phyloP scores from a whole-genome alignment of 371 early-diverging fungal species.

The Rhizomucor miehei region DNA sequence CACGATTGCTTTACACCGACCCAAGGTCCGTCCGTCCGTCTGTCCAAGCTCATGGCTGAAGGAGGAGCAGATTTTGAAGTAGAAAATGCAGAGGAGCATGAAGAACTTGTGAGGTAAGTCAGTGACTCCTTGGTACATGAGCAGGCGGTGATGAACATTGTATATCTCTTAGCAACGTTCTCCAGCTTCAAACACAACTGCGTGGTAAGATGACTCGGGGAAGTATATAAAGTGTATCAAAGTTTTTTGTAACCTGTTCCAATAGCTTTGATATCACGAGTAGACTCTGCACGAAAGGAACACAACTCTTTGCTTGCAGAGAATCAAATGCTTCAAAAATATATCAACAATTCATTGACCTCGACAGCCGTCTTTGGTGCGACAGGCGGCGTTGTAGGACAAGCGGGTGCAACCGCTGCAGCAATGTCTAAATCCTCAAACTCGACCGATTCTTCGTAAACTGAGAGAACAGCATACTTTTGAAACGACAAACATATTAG shows the following conservation, averaged over 20 bases:
- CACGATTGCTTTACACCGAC: too few species aligned
- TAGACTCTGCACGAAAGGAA: constrained; percentile 43
- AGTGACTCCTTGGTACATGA: neutral
- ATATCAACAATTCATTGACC: constrained; percentile 52
- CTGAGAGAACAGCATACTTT: too few species aligned
- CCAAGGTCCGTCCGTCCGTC: neutral
- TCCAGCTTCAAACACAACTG: constrained; percentile 39
- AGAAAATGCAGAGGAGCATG: neutral
- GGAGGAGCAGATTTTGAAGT: neutral
- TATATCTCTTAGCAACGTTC: constrained; percentile 25
- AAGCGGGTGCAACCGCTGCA: neutral
- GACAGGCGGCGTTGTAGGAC: constrained; percentile 17
- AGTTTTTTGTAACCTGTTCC: neutral
- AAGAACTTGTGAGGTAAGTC: neutral
- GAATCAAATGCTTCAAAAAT: constrained; percentile 52
- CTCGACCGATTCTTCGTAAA: neutral
- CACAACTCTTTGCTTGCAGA: constrained; percentile 48
- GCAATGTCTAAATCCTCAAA: constrained; percentile 1
- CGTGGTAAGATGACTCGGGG: constrained; percentile 24
- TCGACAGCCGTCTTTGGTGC: constrained; percentile 59
- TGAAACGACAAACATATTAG: too few species aligned
- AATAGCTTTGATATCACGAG: constrained; percentile 39
- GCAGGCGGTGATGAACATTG: too few species aligned
- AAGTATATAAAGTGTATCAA: neutral
- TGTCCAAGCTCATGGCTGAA: constrained; percentile 1